Evolutionary conservation across 345 rosid species (phyloP).

Genomic region (Passiflora organensis): DNA sequence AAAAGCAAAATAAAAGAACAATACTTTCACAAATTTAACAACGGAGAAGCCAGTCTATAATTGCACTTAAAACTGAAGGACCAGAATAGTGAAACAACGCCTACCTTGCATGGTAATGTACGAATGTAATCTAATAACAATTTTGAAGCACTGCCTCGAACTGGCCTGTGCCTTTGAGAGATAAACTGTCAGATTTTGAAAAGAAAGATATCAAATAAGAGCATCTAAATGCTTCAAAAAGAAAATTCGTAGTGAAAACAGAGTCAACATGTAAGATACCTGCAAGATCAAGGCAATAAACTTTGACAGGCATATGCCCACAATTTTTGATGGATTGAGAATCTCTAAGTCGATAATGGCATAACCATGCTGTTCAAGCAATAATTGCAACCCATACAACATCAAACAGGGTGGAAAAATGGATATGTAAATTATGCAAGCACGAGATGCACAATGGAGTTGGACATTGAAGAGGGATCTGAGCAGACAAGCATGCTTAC

Average conservation of each 20-base stretch:
- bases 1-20: background rate
- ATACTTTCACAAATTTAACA: too few relatives aligned
- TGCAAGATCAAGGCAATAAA: conserved; percentile 57
- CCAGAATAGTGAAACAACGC: conserved; percentile 4
- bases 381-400: conserved; percentile 6
- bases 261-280: conserved; percentile 38
- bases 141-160: conserved; percentile 69
- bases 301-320: conserved; percentile 63
- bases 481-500: conserved; percentile 37
- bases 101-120: conserved; percentile 73
- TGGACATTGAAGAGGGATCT: conserved; percentile 1
- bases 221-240: conserved; percentile 4
- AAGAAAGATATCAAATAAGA: conserved; percentile 13
- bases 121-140: conserved; percentile 63
- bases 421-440: background rate
- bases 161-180: conserved; percentile 83
- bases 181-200: conserved; percentile 46
- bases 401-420: conserved; percentile 2
- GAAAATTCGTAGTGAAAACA: background rate
- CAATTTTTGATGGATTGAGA: conserved; percentile 49
- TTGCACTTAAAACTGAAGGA: conserved; percentile 8
- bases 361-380: conserved; percentile 58
- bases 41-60: conserved; percentile 3
- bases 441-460: conserved; percentile 4
- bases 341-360: conserved; percentile 60